Evolutionary conservation across 805 yeast species (phyloP).

Genomic region (Priceomyces melissophilus): DNA sequence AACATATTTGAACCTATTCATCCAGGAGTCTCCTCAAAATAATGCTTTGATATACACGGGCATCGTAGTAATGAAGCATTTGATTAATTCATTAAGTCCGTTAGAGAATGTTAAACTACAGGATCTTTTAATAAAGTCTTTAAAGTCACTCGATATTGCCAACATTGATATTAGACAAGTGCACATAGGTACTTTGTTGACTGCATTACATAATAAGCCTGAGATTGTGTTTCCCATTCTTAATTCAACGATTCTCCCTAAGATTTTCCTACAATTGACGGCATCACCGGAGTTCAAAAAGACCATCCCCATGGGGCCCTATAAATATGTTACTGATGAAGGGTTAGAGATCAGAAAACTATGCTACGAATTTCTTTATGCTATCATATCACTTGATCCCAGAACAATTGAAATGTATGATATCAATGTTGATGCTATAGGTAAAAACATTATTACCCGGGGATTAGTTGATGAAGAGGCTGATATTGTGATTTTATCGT

Average conservation of each 20-base stretch:
- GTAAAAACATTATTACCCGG: constrained; percentile 39
- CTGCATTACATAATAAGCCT: constrained; percentile 58
- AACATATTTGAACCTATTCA: constrained; percentile 12
- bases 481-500: constrained; percentile 52
- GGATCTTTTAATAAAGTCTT: constrained; percentile 13
- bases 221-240: constrained; percentile 43
- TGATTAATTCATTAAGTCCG: constrained; percentile 17
- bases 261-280: constrained; percentile 50
- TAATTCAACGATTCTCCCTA: constrained; percentile 43
- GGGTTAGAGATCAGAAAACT: constrained; percentile 72
- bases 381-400: constrained; percentile 38
- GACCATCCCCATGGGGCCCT: constrained; percentile 79
- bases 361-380: constrained; percentile 64
- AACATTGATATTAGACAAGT: constrained; percentile 57
- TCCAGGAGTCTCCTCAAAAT: constrained; percentile 9
- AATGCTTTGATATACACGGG: constrained; percentile 23
- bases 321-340: constrained; percentile 76
- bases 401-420: constrained; percentile 15
- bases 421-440: constrained; percentile 30
- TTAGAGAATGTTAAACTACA: constrained; percentile 11
- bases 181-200: constrained; percentile 55
- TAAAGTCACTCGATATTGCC: constrained; percentile 21
- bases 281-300: constrained; percentile 57
- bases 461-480: constrained; percentile 63
- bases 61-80: constrained; percentile 32